These are phyloP conservation scores for Xylaria cubensis DNA, from an alignment of 495 filamentous ascomycete genomes.

Conservation along the genomic window DNA sequence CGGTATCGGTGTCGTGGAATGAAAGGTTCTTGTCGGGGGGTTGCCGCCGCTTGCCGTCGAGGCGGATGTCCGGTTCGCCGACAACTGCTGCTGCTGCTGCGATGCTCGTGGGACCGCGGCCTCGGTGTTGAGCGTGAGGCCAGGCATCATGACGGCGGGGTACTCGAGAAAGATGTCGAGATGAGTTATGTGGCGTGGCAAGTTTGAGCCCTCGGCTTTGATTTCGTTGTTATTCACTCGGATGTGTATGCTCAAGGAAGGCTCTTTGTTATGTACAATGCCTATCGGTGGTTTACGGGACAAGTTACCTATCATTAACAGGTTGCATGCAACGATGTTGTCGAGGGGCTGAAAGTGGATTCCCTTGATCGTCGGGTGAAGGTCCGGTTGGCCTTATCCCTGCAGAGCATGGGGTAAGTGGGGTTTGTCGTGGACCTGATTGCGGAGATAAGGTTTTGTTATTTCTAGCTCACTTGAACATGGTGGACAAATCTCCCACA, in stretches of 20 bases:
- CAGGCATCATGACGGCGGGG: constrained; percentile 33
- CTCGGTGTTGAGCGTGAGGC: constrained; percentile 37
- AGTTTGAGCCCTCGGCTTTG: neutral
- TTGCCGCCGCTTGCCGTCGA: constrained; percentile 16
- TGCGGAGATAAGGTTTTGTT: no score
- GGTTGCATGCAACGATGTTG: neutral
- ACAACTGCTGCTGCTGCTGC: constrained; percentile 15
- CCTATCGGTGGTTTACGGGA: neutral
- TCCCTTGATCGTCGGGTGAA: neutral
- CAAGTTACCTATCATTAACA: neutral
- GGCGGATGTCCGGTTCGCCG: constrained; percentile 5
- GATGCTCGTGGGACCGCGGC: constrained; percentile 14
- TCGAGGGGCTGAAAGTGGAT: constrained; percentile 13
- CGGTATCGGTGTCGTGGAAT: constrained; percentile 28
- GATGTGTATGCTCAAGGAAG: neutral
- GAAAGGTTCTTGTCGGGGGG: constrained; percentile 12
- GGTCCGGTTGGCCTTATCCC: constrained; percentile 17
- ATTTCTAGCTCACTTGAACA: no score
- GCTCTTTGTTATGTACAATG: neutral
- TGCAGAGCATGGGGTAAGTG: neutral
- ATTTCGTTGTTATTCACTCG: neutral
- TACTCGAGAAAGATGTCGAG: constrained; percentile 5
- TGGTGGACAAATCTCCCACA: no score
- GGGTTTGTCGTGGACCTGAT: no score
- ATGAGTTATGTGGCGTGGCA: neutral